Base-by-base conservation (phyloP, 352 stramenopile genomes). In the Phytophthora idaei region DNA sequence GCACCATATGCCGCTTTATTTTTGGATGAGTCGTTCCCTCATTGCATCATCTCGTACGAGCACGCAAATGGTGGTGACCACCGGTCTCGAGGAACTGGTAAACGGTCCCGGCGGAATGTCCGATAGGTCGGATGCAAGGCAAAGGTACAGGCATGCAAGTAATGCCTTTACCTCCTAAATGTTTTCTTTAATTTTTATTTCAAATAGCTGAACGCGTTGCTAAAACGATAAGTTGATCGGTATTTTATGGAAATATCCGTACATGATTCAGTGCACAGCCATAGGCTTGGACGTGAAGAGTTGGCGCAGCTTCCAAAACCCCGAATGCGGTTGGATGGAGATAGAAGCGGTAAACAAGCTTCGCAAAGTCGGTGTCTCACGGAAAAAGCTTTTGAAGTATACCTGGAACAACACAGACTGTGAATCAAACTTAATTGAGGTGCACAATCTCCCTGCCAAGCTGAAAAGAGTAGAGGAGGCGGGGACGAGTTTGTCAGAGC, bases 321-420 rank as follows among this genome's bases (percentile, higher is more conserved):
- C 21, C 31, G 31, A 34, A 34, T 34, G 31, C 31, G 31, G 31
- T 34, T 34, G 31, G 31, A 34, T 34, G 31, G 31, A 34, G 31
- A 34, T 34, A 2, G 31, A 34, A 7, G 31, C 31, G 4, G 31
- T 34, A 5, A 46, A 46, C 15, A 8, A 25, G 9, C 15, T 46
- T 11, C n/a, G 50, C n/a, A 57, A 57, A 57, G 14, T 12, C 9
- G 21, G 8, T 17, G 21, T 56, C 2, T 11, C 15, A 2, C 31
- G n/a, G 31, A 47, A 39, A 21, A 48, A 32, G 12, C 47, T 39
- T 27, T 11, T 39, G 4, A 28, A 28, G n/a, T 50, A 39, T n/a
- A 59, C 45, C n/a, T 56, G 32, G 32, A 31, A 56, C 9, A 56
- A 45, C 25, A 57, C 51, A 8, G 9, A 37, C 11, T 57, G 9